Evolutionary conservation across 176 grass and related monocot genomes (phyloP).

Genomic region (Eremochloa ophiuroides): DNA sequence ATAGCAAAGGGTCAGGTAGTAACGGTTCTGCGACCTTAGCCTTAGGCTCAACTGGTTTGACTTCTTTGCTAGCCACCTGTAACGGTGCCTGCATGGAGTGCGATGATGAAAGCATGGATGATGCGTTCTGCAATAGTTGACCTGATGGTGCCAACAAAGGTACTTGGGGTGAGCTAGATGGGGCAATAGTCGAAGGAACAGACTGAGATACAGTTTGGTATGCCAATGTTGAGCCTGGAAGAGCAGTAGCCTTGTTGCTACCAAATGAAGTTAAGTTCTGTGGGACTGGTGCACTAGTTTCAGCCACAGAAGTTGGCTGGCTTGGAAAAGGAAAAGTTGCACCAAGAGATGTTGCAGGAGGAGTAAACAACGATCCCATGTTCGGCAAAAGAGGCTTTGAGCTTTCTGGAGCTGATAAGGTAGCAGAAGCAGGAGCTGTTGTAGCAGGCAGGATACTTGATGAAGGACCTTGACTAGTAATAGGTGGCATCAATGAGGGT

Average conservation of each 20-base stretch:
- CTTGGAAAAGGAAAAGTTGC: constrained; percentile 39
- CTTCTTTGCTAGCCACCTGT: constrained; percentile 41
- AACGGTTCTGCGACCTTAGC: constrained; percentile 40
- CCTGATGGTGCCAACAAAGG: constrained; percentile 49
- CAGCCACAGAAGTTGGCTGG: constrained; percentile 45
- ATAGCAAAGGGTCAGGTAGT: constrained; percentile 50
- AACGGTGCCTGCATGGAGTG: constrained; percentile 47
- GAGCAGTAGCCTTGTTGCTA: constrained; percentile 30
- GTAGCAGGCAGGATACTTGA: constrained; percentile 32
- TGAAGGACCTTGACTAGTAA: constrained; percentile 36
- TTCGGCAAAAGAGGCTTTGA: constrained; percentile 37
- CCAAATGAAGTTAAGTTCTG: constrained; percentile 36
- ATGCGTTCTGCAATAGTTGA: constrained; percentile 50
- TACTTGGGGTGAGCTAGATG: constrained; percentile 41
- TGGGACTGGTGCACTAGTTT: constrained; percentile 25
- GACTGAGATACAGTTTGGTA: constrained; percentile 49
- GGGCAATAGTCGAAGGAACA: constrained; percentile 27
- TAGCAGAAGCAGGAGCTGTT: constrained; percentile 36
- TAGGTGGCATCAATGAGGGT: constrained; percentile 41
- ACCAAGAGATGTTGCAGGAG: constrained; percentile 38
- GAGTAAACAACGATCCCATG: constrained; percentile 40
- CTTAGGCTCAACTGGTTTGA: constrained; percentile 37
- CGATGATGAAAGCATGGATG: constrained; percentile 48
- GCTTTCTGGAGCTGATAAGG: constrained; percentile 47
- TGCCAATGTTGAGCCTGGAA: constrained; percentile 36